These are phyloP conservation scores for Durotheca rogersii DNA, from an alignment of 495 filamentous ascomycete species.

Conservation along the genomic window DNA sequence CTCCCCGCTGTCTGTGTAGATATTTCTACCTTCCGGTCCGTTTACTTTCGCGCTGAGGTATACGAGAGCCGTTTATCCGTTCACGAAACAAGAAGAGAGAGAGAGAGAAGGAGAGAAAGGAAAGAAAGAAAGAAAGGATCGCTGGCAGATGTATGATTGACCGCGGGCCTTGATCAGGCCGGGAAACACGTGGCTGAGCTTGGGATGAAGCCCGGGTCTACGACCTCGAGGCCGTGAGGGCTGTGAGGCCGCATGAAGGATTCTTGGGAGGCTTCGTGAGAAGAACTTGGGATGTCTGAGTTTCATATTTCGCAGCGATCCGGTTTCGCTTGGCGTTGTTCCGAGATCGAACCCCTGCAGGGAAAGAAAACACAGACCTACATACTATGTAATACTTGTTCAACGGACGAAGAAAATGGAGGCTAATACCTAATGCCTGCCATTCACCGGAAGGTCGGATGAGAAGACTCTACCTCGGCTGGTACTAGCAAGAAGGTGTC, in stretches of 20 bases:
- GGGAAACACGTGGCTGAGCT: constrained; percentile 12
- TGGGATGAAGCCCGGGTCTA: background rate
- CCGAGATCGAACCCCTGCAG: constrained; percentile 16
- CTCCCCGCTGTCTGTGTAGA: background rate
- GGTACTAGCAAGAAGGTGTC: too few species aligned
- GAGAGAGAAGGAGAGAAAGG: background rate
- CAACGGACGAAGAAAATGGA: background rate
- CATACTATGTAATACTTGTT: background rate
- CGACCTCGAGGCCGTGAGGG: background rate
- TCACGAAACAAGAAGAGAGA: background rate
- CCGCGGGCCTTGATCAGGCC: constrained; percentile 13
- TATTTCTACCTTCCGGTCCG: background rate
- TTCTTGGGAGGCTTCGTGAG: background rate
- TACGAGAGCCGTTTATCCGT: background rate
- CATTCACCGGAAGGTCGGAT: background rate
- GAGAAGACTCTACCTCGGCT: constrained; percentile 1
- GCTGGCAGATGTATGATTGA: constrained; percentile 9
- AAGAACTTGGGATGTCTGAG: constrained; percentile 7
- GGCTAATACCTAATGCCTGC: background rate
- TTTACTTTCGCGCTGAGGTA: background rate
- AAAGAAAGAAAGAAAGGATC: background rate
- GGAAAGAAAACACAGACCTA: too few species aligned
- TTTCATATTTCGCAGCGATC: constrained; percentile 28
- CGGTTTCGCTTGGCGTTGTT: constrained; percentile 27
- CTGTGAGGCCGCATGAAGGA: background rate